Base-by-base conservation (phyloP, 768 basidiomycete genomes). In the Suillus sp. region DNA sequence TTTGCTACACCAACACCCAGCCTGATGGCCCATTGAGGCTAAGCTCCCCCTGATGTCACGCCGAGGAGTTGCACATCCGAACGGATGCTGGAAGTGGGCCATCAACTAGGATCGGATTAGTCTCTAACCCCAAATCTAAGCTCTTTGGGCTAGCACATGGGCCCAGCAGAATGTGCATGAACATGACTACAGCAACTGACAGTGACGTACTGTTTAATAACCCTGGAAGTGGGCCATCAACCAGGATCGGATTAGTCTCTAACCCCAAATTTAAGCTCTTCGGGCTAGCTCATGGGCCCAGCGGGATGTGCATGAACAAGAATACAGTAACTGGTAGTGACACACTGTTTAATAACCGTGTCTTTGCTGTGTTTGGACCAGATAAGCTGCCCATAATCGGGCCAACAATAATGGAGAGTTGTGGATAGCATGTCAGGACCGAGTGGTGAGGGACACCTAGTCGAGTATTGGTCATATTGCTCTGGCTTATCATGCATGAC, bases 1-100 rank as follows among this genome's bases (percentile, higher is more conserved):
- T 89, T 98, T 54, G 90, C 92, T 11, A 88, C 87, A 42, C 91
- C 93, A 60, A 89, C 63, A 75, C 78, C 59, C 84, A 88, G 72
- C 83, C 85, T 13, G 86, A 81, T 4, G 96, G 96, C 71, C 90
- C 95, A 9, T 75, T 98, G 91, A 14, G 48, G 89, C 14, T 30
- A 11, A 30, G 18, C 27, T 20, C 27, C 20, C 18, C 8, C 25
- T 27, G 25, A 48, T 27, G 2, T 25, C 25, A 9, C 7, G 48
- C 14, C 16, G 25, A 9, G 48, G 3, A 27, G 8, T 48, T 27
- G 14, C 25, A 27, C 25, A 8, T 48, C 25, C 22, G 45, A 13
- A 14, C 3, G 22, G 25, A 25, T 25, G 25, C 47, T 16, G 47
- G 22, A 14, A 8, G 22, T 48, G 22, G 22, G 22, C 14, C 47